phyloP scores from a whole-genome alignment of 352 stramenopile genomes.

The Globisporangium polare region DNA sequence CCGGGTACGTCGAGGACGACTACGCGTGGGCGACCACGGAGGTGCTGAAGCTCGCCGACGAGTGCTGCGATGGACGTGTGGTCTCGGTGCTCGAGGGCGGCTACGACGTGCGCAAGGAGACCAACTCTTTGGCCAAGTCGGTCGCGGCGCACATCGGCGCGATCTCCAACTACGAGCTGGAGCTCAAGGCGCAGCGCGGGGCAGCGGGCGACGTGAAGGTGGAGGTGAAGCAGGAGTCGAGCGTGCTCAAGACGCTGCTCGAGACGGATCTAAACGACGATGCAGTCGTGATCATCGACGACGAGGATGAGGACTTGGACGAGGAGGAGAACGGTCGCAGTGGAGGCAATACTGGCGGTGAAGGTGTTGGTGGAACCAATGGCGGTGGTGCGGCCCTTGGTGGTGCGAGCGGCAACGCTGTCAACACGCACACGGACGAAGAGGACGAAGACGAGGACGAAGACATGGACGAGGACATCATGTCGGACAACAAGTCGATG shows the following conservation, averaged over 20 bases:
- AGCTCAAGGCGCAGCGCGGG: conserved; percentile 14
- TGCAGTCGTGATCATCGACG: conserved; percentile 56
- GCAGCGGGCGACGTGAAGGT: conserved; percentile 7
- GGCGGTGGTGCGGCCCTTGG: not conserved
- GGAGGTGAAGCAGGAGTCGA: conserved; percentile 29
- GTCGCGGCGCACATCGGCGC: conserved; percentile 72
- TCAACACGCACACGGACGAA: conserved; percentile 17
- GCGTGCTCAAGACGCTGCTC: conserved; percentile 50
- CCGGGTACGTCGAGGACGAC: conserved; percentile 79
- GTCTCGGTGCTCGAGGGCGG: conserved; percentile 85
- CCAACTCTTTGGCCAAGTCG: conserved; percentile 79
- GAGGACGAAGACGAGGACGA: conserved; percentile 27
- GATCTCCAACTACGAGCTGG: conserved; percentile 61
- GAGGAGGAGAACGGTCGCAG: conserved; percentile 9
- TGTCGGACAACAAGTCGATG: conserved; percentile 14
- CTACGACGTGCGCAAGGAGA: conserved; percentile 79
- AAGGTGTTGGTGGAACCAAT: not conserved
- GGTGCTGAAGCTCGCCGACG: conserved; percentile 66
- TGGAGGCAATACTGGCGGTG: not conserved
- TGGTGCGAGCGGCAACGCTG: not conserved
- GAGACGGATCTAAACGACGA: conserved; percentile 39
- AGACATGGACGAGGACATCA: conserved; percentile 23
- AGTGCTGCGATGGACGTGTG: conserved; percentile 76
- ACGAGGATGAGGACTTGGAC: conserved; percentile 26
- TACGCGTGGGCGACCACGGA: conserved; percentile 79